These are phyloP conservation scores for Odontarrhena argentea DNA, from an alignment of 345 rosid genomes.

Conservation along the genomic window DNA sequence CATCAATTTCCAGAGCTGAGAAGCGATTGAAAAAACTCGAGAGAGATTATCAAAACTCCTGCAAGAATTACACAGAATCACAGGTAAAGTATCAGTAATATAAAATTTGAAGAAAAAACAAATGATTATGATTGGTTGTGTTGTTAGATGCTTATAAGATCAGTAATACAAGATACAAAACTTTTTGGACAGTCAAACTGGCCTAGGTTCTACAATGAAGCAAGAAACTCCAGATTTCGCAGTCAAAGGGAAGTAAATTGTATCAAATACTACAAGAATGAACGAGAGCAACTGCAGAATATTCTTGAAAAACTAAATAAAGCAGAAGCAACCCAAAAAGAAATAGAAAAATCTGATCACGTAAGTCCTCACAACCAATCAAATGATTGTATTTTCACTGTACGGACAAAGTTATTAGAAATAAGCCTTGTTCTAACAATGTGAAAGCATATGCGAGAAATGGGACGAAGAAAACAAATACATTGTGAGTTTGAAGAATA, in stretches of 20 bases:
- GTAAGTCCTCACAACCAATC: constrained; percentile 3
- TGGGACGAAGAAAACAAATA: constrained; percentile 21
- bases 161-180: too few species aligned
- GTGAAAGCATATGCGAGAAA: not conserved
- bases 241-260: too few species aligned
- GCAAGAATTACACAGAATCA: not conserved
- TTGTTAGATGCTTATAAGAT: too few species aligned
- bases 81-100: not conserved
- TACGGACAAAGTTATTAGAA: too few species aligned
- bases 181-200: too few species aligned
- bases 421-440: not conserved
- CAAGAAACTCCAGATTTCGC: too few species aligned
- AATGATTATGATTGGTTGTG: too few species aligned
- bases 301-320: constrained; percentile 5
- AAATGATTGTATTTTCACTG: too few species aligned
- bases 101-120: not conserved
- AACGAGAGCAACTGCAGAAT: not conserved
- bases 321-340: not conserved
- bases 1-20: constrained; percentile 13
- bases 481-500: not conserved
- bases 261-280: not conserved
- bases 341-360: not conserved
- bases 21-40: constrained; percentile 13
- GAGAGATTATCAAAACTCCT: constrained; percentile 12
- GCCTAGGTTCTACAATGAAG: too few species aligned